Base-by-base conservation (phyloP, 2,329 filamentous ascomycete species). In the Pseudogymnoascus sp. region DNA sequence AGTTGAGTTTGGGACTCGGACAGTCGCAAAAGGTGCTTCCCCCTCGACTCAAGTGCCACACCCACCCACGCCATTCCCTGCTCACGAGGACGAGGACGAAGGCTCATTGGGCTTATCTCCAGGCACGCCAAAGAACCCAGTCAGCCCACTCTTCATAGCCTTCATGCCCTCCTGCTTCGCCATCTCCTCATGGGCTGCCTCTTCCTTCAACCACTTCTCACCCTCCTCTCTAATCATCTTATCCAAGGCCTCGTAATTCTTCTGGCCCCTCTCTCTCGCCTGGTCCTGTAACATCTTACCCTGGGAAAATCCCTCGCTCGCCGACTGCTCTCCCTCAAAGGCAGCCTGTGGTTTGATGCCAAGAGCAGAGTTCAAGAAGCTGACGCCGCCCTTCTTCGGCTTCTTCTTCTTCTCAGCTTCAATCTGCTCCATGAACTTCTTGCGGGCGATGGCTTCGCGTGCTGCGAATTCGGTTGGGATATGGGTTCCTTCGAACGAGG, bases 271-370 rank as follows among this genome's bases (percentile, higher is more conserved):
- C 76, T 99, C 94, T 57, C 94, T 85, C 57, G 94, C 91, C 73
- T 95, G 86, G 71, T 99, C 94, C 74, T 92, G 91, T 65, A 96
- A 78, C 90, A 97, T 96, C 82, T 97, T 99, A 68, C 92, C 94
- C 74, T 96, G 86, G 2, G 88, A 85, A 63, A 94, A 83, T 10
- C 89, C 90, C 71, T 95, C 90, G 2, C 81, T 80, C 0, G 88
- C 80, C 66, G 81, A 84, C 64, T 83, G 79, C 70, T 92, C 87
- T 57, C 89, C 86, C 56, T 88, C 85, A 60, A 82, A 84, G 80
- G 84, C 82, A 67, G 80, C 82, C 67, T 76, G 78, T 1, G 84
- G 80, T 72, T 92, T 94, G 65, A 96, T 79, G 19, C 92, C 92
- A 5, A 97, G 78, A 59, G 89, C 78, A 67, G 79, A 83, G 61